Evolutionary conservation across 768 basidiomycete species (phyloP).

Genomic region (Lentinula aciculospora): DNA sequence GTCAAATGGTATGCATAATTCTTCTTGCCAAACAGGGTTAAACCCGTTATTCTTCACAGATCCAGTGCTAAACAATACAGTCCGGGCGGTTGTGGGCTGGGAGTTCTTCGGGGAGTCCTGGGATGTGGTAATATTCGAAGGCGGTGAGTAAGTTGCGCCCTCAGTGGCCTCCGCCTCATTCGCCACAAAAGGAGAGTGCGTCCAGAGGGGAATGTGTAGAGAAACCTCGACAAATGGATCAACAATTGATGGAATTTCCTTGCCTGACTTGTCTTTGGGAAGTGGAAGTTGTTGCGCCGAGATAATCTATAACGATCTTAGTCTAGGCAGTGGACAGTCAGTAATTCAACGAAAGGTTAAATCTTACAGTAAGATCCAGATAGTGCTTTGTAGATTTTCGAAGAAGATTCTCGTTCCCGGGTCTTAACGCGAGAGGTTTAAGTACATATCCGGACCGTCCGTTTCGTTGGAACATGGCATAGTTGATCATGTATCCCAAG

Average conservation of each 20-base stretch:
- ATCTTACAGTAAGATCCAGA: conserved; percentile 48
- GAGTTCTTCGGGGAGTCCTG: background rate
- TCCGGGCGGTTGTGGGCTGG: conserved; percentile 26
- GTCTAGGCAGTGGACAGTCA: background rate
- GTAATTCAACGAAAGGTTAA: background rate
- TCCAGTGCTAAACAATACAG: conserved; percentile 51
- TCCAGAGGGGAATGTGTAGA: conserved; percentile 73
- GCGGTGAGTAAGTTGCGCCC: background rate
- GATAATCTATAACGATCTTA: conserved; percentile 35
- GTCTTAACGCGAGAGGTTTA: conserved; percentile 75
- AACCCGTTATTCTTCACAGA: conserved; percentile 84
- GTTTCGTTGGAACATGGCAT: conserved; percentile 92
- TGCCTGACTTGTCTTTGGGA: conserved; percentile 55
- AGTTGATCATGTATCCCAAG: conserved; percentile 86
- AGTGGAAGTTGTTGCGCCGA: conserved; percentile 89
- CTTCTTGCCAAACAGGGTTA: conserved; percentile 85
- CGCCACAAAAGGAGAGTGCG: conserved; percentile 10
- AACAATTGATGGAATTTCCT: conserved; percentile 51
- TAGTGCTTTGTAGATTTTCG: conserved; percentile 47
- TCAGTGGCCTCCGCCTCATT: background rate
- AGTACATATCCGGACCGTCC: conserved; percentile 84
- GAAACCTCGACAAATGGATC: conserved; percentile 84
- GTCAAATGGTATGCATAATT: conserved; percentile 65
- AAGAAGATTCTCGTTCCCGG: conserved; percentile 55
- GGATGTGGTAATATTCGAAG: background rate